Evolutionary conservation across 2,329 filamentous ascomycete species (phyloP), one percentile per base, ranked within the genome.

Genomic region (Lasiodiplodia citricola): DNA sequence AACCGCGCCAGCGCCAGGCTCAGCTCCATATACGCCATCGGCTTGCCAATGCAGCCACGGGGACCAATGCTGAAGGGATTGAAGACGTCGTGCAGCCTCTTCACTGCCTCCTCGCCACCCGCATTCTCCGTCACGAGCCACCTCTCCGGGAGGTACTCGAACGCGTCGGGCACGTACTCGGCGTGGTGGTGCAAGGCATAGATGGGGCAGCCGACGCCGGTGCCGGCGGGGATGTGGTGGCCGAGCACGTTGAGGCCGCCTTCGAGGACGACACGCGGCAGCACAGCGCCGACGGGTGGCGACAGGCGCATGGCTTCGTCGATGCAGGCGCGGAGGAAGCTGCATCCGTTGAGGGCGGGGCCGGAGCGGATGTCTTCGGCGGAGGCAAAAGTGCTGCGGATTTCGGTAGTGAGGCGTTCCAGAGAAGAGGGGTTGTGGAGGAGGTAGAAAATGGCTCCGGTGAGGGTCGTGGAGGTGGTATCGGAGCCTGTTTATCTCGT

Each of bases 41-140:
- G 86, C 83, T 92, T 93, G 0, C 91, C 91, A 68, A 93, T 91
- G 75, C 91, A 93, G 2, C 90, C 90, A 13, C 91, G 81, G 0
- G 90, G 88, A 0, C 91, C 91, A 69, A 92, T 82, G 56, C 87
- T 89, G 73, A 93, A 93, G 1, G 92, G 91, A 71, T 90, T 93
- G 79, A 92, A 95, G 4, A 68, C 66, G 18, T n/a, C 50, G 10
- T 50, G 56, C 47, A 63, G 21, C 23, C 31, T 23, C 8, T 23
- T 37, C 13, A 63, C 66, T 1, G n/a, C 57, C 25, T 21, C 23
- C 28, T 62, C 50, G 18, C 35, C 56, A 11, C n/a, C 57, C 31
- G 6, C 11, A 0, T 44, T 47, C 57, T 47, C 66, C 4, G 2
- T 50, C 2, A 25, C 47, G 16, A 63, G 10, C 66, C 66, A 68